Conservation (phyloP, 2,329 filamentous ascomycete genomes). For the Epichloe baconii region DNA sequence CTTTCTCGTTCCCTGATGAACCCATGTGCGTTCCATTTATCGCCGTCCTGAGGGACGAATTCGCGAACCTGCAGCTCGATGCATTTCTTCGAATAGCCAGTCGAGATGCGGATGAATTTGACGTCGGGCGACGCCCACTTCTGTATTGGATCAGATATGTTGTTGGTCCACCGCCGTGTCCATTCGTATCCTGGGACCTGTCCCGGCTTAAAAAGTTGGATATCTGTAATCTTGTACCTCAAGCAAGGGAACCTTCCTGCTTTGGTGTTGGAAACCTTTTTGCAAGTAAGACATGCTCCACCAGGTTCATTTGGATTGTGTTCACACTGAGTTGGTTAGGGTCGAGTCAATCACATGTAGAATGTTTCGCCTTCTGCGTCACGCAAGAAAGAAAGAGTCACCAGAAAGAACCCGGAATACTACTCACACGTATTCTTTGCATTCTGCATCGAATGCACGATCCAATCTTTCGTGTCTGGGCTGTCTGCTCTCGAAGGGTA, state of each 20-base stretch:
- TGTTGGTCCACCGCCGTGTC: slow-evolving; percentile 45
- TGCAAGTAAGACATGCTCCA: slow-evolving; percentile 40
- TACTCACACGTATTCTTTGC: slow-evolving; percentile 47
- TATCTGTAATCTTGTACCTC: slow-evolving; percentile 47
- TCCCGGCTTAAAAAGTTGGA: slow-evolving; percentile 44
- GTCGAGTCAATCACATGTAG: not conserved
- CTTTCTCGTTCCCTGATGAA: slow-evolving; percentile 29
- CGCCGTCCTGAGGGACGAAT: slow-evolving; percentile 42
- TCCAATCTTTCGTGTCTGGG: slow-evolving; percentile 42
- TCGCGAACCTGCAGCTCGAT: slow-evolving; percentile 38
- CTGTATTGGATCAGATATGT: slow-evolving; percentile 40
- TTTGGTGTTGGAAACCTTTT: slow-evolving; percentile 32
- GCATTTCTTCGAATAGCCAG: slow-evolving; percentile 36
- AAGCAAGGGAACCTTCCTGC: slow-evolving; percentile 43
- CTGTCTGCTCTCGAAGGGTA: slow-evolving; percentile 38
- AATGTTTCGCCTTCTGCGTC: not conserved
- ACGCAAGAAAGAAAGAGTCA: not conserved
- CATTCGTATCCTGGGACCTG: slow-evolving; percentile 46
- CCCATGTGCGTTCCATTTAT: slow-evolving; percentile 43
- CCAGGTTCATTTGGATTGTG: slow-evolving; percentile 32
- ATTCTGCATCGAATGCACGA: slow-evolving; percentile 49
- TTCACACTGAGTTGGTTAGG: slow-evolving; percentile 31
- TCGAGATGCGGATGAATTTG: slow-evolving; percentile 36
- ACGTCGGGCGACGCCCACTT: slow-evolving; percentile 41
- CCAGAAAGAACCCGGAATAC: not conserved